phyloP scores from a whole-genome alignment of 2,329 filamentous ascomycete genomes.

The Sclerotinia subarctica region DNA sequence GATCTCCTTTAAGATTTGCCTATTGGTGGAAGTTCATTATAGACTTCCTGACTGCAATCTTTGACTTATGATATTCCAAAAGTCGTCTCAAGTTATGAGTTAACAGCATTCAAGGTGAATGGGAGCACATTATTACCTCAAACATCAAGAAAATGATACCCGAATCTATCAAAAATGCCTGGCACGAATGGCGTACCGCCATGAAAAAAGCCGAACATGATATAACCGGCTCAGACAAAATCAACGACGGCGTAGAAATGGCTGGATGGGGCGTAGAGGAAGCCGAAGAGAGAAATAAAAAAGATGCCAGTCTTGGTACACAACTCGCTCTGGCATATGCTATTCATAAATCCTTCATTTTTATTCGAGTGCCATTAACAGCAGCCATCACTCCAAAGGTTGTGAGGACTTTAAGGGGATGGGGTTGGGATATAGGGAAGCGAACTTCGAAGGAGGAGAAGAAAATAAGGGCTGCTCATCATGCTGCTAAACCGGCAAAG shows the following conservation, averaged over 20 bases:
- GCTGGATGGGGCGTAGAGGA: constrained; percentile 60
- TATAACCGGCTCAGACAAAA: constrained; percentile 44
- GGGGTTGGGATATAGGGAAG: constrained; percentile 96
- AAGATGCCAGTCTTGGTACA: constrained; percentile 75
- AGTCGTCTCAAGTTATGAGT: not conserved
- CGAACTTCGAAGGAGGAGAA: constrained; percentile 46
- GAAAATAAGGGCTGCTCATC: constrained; percentile 31
- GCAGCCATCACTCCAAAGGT: constrained; percentile 89
- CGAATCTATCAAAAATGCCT: constrained; percentile 53
- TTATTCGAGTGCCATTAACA: constrained; percentile 88
- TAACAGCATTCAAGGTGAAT: constrained; percentile 44
- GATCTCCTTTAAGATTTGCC: not conserved
- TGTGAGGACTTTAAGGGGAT: constrained; percentile 80
- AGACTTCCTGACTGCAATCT: not conserved
- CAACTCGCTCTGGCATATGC: constrained; percentile 92
- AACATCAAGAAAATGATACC: constrained; percentile 58
- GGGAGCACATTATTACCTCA: constrained; percentile 66
- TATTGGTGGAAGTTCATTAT: constrained; percentile 2
- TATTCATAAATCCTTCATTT: constrained; percentile 97
- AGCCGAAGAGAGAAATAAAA: constrained; percentile 57
- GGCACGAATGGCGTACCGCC: constrained; percentile 49
- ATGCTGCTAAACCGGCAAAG: constrained; percentile 25
- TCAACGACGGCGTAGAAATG: constrained; percentile 49
- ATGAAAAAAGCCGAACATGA: constrained; percentile 48
- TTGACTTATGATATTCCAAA: not conserved